Base-by-base conservation (phyloP, 805 yeast genomes). In the Huiozyma naganishii region DNA sequence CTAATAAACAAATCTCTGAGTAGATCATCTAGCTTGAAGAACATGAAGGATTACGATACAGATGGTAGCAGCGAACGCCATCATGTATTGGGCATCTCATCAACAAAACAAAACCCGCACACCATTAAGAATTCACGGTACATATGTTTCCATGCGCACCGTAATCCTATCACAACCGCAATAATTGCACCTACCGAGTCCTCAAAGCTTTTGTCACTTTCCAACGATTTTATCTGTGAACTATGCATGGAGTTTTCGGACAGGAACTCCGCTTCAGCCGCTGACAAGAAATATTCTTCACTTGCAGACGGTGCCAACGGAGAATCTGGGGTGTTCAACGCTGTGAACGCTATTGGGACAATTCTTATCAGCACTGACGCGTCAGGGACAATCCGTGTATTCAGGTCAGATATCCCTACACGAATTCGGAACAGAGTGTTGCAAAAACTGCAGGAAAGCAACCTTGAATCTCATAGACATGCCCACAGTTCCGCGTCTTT, bases 221-320 rank as follows among this genome's bases (percentile, higher is more conserved):
- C 95, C 0, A 83, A 83, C 54, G 97, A 88, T 61, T 76, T 83
- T 6, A 76, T 89, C 5, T 86, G 73, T 60, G 95, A 85, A 47
- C 57, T 84, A 37, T 61, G 65, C 27, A 50, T 55, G 33, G 65
- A 65, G 32, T 54, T 60, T 28, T 52, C 44, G 27, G 42, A 34
- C 27, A 12, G 10, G 37, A 13, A n/a, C 8, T 34, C 37, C 8
- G 2, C 13, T 4, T n/a, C 3, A 32, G n/a, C 10, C n/a, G n/a
- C 34, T 32, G 34, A 32, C 10, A 9, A 8, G 33, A 30, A 30
- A 30, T 30, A 8, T 30, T 30, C 33, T 9, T 9, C 5, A 9
- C 9, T 30, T 9, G 11, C 33, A 9, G 9, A 3, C 33, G n/a
- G 11, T 8, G 5, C 37, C 4, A 11, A 9, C 8, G 32, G n/a